Evolutionary conservation across 2,329 filamentous ascomycete species (phyloP).

Genomic region (Colletotrichum somersetense): DNA sequence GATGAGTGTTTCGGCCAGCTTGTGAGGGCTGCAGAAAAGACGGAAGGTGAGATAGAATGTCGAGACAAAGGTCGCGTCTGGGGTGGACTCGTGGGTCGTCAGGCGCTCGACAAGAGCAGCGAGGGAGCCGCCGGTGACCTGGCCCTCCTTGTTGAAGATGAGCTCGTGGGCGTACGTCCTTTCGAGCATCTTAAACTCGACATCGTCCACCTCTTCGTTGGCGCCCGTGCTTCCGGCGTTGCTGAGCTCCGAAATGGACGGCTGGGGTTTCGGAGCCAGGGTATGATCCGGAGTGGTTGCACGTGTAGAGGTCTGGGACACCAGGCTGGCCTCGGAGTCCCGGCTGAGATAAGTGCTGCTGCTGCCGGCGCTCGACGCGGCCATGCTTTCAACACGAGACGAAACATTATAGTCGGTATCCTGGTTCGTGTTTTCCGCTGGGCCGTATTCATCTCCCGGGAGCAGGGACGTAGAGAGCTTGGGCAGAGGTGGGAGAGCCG

Average conservation of each 20-base stretch:
- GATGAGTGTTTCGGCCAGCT: conserved; percentile 85
- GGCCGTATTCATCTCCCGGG: conserved; percentile 62
- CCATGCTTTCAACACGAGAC: conserved; percentile 76
- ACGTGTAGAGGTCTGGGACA: conserved; percentile 86
- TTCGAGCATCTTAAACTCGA: conserved; percentile 87
- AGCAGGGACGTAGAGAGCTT: conserved; percentile 66
- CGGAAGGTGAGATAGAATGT: conserved; percentile 98
- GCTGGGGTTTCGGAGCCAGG: conserved; percentile 67
- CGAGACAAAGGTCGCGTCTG: conserved; percentile 90
- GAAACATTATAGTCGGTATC: conserved; percentile 65
- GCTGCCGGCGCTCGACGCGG: conserved; percentile 81
- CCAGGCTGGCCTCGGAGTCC: conserved; percentile 82
- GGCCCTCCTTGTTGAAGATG: conserved; percentile 92
- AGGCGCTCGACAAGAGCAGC: conserved; percentile 93
- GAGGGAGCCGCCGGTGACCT: conserved; percentile 92
- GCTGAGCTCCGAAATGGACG: conserved; percentile 77
- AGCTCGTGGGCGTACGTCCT: conserved; percentile 93
- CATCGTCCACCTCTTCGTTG: conserved; percentile 82
- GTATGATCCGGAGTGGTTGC: conserved; percentile 85
- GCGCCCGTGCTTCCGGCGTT: conserved; percentile 70
- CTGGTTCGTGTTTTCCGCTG: conserved; percentile 60
- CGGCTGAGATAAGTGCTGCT: conserved; percentile 83
- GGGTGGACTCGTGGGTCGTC: conserved; percentile 92
- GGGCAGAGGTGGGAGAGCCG: conserved; percentile 67
- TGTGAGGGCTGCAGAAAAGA: conserved; percentile 85